Conservation (phyloP, 2,329 filamentous ascomycete genomes). For the Mycosphaerella sp. region DNA sequence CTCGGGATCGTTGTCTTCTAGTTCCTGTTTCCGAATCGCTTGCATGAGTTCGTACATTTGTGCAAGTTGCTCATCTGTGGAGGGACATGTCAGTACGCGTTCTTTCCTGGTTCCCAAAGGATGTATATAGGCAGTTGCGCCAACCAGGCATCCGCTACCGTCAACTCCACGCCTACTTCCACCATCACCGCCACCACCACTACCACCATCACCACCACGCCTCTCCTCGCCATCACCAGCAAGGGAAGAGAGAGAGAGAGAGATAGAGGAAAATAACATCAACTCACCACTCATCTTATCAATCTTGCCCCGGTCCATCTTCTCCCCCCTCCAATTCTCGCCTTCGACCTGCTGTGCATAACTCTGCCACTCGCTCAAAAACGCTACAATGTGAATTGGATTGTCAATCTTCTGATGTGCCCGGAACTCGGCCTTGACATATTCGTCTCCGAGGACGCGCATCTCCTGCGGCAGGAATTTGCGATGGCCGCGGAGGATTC, state of each 20-base stretch:
- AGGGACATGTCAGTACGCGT: constrained; percentile 32
- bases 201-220: no score
- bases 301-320: constrained; percentile 73
- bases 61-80: constrained; percentile 70
- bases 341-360: constrained; percentile 92
- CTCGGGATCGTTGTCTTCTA: constrained; percentile 41
- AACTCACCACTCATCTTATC: constrained; percentile 86
- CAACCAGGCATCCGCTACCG: no score
- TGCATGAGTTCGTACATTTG: constrained; percentile 94
- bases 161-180: no score
- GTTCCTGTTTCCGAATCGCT: constrained; percentile 56
- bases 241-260: background rate
- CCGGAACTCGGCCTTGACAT: constrained; percentile 87
- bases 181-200: background rate
- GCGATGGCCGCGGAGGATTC: constrained; percentile 78
- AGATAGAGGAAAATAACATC: no score
- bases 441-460: constrained; percentile 82
- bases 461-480: constrained; percentile 65
- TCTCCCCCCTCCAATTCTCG: constrained; percentile 75
- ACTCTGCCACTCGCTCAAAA: constrained; percentile 94
- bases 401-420: constrained; percentile 81
- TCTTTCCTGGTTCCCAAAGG: background rate
- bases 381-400: constrained; percentile 87
- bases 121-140: no score
- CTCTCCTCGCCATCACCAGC: background rate